Evolutionary conservation across 257 asterid genomes (phyloP), one percentile per base, ranked within the genome.

Genomic region (Solanum virginianum): DNA sequence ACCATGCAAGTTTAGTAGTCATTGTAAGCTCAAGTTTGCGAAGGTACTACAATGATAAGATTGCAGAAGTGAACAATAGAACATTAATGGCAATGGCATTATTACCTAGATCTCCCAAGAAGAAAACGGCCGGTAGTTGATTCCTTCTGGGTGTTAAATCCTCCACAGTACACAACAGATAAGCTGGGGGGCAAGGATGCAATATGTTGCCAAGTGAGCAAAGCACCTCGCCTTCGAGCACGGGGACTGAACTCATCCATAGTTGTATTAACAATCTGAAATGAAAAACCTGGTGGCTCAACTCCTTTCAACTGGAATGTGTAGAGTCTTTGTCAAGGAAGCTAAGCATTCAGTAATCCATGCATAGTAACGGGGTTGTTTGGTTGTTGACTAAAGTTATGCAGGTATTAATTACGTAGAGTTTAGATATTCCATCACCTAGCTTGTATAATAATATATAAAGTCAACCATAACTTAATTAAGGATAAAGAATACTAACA

Each of bases 141-240:
- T 90, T 97, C 99, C 91, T 97, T 97, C 85, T 87, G 99, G 45
- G 99, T 90, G 89, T 97, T 97, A 79, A 97, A 97, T 68, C 99
- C 99, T 70, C 99, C 99, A 91, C 98, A 93, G 75, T 95, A 97
- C 47, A 97, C 85, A 55, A 94, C 98, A 62, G 99, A 96, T 89
- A 97, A 90, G 91, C 93, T 94, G 17, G 99, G 99, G 77, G 99
- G 99, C 90, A 97, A 93, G 54, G 99, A 97, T 74, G 99, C 99
- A 83, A 97, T 93, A 85, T 97, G 99, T 90, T 97, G 99, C 99
- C 99, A 97, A 5, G 99, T 97, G 66, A 97, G 93, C 86, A 97
- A 86, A 83, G 99, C 99, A 80, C 99, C 97, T 84, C 99, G 97
- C 88, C 99, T 94, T 57, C 99, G 98, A 87, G 99, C 96, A 85